phyloP scores from a whole-genome alignment of 257 asterid species.

The Capsicum baccatum region DNA sequence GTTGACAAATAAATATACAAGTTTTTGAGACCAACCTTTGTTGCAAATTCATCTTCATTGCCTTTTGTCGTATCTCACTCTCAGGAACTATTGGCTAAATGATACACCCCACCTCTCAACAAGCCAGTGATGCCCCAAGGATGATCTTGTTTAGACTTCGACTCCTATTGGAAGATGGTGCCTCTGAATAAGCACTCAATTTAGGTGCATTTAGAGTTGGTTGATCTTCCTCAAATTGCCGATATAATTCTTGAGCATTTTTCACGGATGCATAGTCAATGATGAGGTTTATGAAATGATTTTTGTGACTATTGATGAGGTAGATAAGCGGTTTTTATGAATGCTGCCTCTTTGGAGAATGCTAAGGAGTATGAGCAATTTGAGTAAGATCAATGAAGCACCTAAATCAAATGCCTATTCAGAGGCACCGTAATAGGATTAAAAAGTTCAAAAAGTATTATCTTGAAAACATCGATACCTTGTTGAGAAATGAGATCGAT shows the following conservation, averaged over 20 bases:
- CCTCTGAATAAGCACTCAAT: neutral
- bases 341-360: neutral
- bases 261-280: neutral
- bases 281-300: neutral
- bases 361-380: neutral
- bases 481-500: slow-evolving; percentile 9
- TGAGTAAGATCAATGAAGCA: neutral
- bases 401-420: neutral
- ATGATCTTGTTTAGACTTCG: neutral
- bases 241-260: neutral
- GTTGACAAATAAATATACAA: neutral
- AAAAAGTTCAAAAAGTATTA: neutral
- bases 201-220: neutral
- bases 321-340: neutral
- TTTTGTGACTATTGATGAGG: neutral
- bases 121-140: neutral
- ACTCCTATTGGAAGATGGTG: neutral
- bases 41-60: neutral
- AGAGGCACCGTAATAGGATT: neutral
- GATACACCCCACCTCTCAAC: neutral
- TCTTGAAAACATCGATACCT: neutral
- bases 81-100: slow-evolving; percentile 2
- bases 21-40: neutral
- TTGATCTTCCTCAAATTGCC: neutral
- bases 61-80: neutral